Conservation (phyloP, 2,329 filamentous ascomycete genomes). For the Xylaria sp. region DNA sequence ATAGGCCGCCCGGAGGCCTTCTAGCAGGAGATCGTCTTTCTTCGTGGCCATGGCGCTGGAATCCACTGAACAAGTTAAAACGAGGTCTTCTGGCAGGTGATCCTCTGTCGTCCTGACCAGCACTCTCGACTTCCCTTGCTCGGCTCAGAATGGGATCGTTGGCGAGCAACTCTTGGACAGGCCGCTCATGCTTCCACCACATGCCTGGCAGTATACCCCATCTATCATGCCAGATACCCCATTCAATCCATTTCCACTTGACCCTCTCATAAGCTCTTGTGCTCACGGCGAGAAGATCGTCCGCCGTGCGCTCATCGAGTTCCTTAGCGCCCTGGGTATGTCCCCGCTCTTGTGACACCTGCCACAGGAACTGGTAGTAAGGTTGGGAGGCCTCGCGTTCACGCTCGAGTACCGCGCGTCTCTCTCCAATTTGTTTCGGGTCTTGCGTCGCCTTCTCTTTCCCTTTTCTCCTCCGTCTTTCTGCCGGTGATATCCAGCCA, state of each 20-base stretch:
- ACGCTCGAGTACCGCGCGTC: neutral
- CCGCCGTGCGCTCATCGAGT: neutral
- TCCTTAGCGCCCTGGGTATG: conserved; percentile 4
- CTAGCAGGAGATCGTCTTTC: neutral
- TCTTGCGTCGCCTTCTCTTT: neutral
- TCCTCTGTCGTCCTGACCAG: neutral
- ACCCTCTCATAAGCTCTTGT: conserved; percentile 29
- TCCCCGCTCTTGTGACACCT: conserved; percentile 27
- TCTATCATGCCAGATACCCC: conserved; percentile 29
- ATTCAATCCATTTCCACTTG: conserved; percentile 21
- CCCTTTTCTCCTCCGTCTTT: neutral
- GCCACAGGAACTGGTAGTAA: conserved; percentile 33
- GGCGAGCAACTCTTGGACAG: conserved; percentile 13
- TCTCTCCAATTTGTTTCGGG: neutral
- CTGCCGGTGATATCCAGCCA: neutral
- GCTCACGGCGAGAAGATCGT: conserved; percentile 19
- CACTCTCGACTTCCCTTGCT: neutral
- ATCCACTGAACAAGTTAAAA: neutral
- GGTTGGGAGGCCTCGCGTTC: conserved; percentile 35
- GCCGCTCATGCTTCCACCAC: conserved; percentile 34
- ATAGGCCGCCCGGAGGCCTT: neutral
- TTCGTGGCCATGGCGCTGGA: too few species aligned
- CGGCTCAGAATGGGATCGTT: neutral
- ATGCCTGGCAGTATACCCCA: conserved; percentile 38
- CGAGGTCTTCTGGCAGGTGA: neutral